These are phyloP conservation scores for Colletotrichum truncatum DNA, from an alignment of 2,329 filamentous ascomycete genomes.

Conservation along the genomic window DNA sequence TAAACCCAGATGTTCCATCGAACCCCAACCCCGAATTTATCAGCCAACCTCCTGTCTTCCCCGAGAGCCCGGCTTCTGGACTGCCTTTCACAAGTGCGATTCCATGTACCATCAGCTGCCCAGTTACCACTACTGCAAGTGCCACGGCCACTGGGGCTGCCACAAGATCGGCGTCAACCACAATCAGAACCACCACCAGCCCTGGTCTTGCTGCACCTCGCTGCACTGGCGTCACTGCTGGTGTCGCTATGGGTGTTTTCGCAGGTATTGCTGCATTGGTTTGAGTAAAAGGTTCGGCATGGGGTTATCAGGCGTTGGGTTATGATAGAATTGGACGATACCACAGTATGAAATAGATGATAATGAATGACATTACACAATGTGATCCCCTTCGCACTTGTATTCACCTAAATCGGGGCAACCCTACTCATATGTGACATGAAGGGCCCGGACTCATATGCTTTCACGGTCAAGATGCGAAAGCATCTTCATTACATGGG, in stretches of 20 bases:
- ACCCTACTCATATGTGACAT: too few relatives aligned
- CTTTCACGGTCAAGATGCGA: too few relatives aligned
- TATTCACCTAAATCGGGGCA: too few relatives aligned
- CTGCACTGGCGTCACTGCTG: constrained; percentile 10
- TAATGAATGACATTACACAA: background rate
- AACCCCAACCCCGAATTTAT: constrained; percentile 47
- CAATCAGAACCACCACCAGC: constrained; percentile 36
- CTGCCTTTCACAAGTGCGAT: constrained; percentile 51
- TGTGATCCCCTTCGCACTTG: too few relatives aligned
- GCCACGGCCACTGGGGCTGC: constrained; percentile 30
- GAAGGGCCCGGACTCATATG: too few relatives aligned
- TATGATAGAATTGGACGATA: background rate
- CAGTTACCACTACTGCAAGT: constrained; percentile 40
- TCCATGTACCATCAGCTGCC: constrained; percentile 51
- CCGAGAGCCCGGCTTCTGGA: constrained; percentile 31
- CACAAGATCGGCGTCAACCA: constrained; percentile 35
- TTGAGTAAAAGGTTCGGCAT: background rate
- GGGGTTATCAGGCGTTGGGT: background rate
- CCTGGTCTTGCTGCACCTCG: constrained; percentile 8
- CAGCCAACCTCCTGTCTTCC: constrained; percentile 45
- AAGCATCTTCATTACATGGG: too few relatives aligned
- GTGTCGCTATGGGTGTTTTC: background rate
- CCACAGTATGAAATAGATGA: background rate
- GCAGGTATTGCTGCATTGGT: constrained; percentile 16
- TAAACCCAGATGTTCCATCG: constrained; percentile 51